Base-by-base conservation (phyloP, 768 basidiomycete species). In the Megacollybia marginata region DNA sequence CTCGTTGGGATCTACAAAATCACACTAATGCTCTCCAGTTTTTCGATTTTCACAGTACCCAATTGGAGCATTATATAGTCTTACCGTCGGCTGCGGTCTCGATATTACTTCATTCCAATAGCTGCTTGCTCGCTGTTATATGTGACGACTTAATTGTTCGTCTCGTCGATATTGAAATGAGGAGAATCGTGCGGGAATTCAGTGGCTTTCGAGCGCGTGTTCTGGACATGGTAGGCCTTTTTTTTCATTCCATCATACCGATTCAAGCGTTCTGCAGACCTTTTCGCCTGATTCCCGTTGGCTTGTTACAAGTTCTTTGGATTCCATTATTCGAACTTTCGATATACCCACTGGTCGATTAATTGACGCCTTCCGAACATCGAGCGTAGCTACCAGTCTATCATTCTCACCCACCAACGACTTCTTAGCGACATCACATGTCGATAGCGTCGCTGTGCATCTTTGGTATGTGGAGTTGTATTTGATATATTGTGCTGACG, bases 271-370 rank as follows among this genome's bases (percentile, higher is more conserved):
- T 32, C 32, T 43, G 5, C 58, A 97, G 94, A 79, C 90, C 1
- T 97, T 97, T 67, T 98, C 96, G 8, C 82, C 91, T 1, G 93
- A 97, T 64, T 94, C 93, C 2, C 76, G 96, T 48, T 98, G 95
- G 96, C 72, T 99, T 46, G 76, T 97, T 38, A 73, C 83, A 1
- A 82, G 89, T 2, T 93, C 94, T 9, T 70, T 96, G 36, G 96
- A 99, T 64, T 90, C 91, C 0, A 74, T 87, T 48, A 90, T 98
- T 57, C 81, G 96, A 31, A 98, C 95, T 2, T 99, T 92, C 63
- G 95, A 99, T 62, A 76, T 99, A 20, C 95, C 96, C 1, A 92
- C 93, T 15, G 93, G 94, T 5, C 76, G 83, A 23, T 71, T 98
- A 34, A 93, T 99, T 48, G 92, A 98, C 58, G 91, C 83, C 0